Evolutionary conservation across 75 land plant genomes (phyloP).

Genomic region (Adiantum capillusveneris): DNA sequence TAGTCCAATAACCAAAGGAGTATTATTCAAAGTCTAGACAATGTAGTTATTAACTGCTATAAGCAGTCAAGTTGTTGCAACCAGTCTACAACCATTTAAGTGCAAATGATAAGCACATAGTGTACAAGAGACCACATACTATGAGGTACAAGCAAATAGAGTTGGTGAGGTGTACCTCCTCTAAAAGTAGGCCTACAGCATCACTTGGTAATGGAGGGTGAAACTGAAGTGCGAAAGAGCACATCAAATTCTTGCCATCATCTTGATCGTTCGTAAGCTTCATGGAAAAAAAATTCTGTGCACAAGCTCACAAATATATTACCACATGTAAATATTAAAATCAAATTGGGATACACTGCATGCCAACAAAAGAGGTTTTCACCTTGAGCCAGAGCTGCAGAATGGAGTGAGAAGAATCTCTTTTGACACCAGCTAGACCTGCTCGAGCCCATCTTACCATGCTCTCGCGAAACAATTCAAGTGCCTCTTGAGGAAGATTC

Average conservation of each 20-base stretch:
- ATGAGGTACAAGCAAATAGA: too few relatives aligned
- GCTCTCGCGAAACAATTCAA: constrained; percentile 19
- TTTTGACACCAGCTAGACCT: constrained; percentile 3
- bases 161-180: constrained; percentile 25
- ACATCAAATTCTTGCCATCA: not conserved
- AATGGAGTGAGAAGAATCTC: constrained; percentile 30
- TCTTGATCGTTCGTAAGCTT: constrained; percentile 6
- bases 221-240: not conserved
- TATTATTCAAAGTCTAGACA: too few relatives aligned
- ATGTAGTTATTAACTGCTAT: too few relatives aligned
- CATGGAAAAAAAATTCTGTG: constrained; percentile 13
- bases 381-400: constrained; percentile 65
- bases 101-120: too few relatives aligned
- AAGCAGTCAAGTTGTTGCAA: too few relatives aligned
- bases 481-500: constrained; percentile 11
- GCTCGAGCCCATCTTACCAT: constrained; percentile 37
- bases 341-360: too few relatives aligned
- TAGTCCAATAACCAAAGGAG: too few relatives aligned
- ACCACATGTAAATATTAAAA: constrained; percentile 17
- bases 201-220: constrained; percentile 6
- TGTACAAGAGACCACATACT: too few relatives aligned
- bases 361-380: too few relatives aligned
- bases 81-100: too few relatives aligned
- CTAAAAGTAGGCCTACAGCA: constrained; percentile 16
- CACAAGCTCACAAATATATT: constrained; percentile 5